These are phyloP conservation scores for Sparassis latifolia DNA, from an alignment of 1,284 basidiomycete genomes.

Conservation along the genomic window DNA sequence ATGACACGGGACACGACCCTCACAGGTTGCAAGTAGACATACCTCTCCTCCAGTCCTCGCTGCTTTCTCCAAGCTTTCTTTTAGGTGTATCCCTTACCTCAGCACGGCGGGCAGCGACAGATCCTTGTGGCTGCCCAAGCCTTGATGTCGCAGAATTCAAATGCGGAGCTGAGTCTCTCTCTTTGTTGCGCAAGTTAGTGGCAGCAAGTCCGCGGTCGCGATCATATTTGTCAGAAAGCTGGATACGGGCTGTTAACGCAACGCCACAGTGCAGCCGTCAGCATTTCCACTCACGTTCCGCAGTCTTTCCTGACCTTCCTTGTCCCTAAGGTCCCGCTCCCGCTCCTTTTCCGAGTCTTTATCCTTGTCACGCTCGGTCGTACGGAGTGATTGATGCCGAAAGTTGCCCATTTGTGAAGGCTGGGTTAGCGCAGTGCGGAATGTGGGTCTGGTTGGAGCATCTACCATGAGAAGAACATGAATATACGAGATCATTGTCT, in stretches of 20 bases:
- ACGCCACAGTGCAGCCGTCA: slow-evolving; percentile 5
- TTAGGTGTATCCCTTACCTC: slow-evolving; percentile 55
- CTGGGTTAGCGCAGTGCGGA: slow-evolving; percentile 66
- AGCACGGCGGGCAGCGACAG: slow-evolving; percentile 37
- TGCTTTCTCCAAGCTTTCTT: slow-evolving; percentile 64
- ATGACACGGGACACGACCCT: neutral
- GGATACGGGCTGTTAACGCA: slow-evolving; percentile 3
- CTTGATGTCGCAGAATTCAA: slow-evolving; percentile 38
- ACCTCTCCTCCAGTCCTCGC: slow-evolving; percentile 81
- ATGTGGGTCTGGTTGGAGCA: slow-evolving; percentile 53
- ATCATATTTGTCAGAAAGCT: slow-evolving; percentile 83
- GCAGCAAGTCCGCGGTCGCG: slow-evolving; percentile 57
- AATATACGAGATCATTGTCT: no score
- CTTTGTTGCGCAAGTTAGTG: slow-evolving; percentile 47
- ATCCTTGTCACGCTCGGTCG: slow-evolving; percentile 59
- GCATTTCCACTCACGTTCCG: slow-evolving; percentile 49
- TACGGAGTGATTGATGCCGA: slow-evolving; percentile 74
- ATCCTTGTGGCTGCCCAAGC: slow-evolving; percentile 32
- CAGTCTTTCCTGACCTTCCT: slow-evolving; percentile 70
- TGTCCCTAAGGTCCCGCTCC: slow-evolving; percentile 59
- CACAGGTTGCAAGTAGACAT: slow-evolving; percentile 12
- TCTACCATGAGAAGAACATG: slow-evolving; percentile 28
- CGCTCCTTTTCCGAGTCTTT: slow-evolving; percentile 54
- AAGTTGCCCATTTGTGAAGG: slow-evolving; percentile 87
- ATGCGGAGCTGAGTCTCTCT: slow-evolving; percentile 64